phyloP scores from a whole-genome alignment of 1,284 basidiomycete genomes.

The Tilletia horrida region DNA sequence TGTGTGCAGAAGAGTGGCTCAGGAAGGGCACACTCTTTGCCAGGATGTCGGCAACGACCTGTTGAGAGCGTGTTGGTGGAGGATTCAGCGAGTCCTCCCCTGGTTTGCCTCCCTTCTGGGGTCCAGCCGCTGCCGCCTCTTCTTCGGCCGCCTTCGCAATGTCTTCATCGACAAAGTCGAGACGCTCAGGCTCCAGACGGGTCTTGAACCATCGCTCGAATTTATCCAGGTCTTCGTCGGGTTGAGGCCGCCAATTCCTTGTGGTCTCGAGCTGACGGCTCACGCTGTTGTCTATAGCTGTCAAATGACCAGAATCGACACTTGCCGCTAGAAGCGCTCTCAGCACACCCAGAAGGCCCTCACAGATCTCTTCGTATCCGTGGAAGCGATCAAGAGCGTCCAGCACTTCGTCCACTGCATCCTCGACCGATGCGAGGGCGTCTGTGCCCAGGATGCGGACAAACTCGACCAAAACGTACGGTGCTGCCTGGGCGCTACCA shows the following conservation, averaged over 20 bases:
- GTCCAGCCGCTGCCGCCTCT: background rate
- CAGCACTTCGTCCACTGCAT: conserved; percentile 52
- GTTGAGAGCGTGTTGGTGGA: conserved; percentile 25
- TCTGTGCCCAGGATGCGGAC: conserved; percentile 46
- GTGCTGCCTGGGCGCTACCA: conserved; percentile 36
- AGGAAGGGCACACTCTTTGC: conserved; percentile 31
- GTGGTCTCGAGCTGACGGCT: background rate
- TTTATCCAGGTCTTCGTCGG: conserved; percentile 19
- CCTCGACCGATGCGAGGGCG: conserved; percentile 47
- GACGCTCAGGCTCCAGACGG: background rate
- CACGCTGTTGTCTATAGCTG: background rate
- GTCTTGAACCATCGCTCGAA: conserved; percentile 22
- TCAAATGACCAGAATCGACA: background rate
- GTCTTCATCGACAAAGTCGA: conserved; percentile 10
- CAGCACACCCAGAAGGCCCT: conserved; percentile 44
- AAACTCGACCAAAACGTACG: conserved; percentile 51
- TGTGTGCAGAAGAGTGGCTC: conserved; percentile 31
- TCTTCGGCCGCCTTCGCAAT: background rate
- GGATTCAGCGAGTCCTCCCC: background rate
- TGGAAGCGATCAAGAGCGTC: conserved; percentile 52
- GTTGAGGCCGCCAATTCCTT: background rate
- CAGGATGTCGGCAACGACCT: conserved; percentile 30
- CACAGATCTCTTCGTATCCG: conserved; percentile 35
- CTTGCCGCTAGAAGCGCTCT: conserved; percentile 25
- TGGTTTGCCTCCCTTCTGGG: background rate